Percentiles rank a stretch among this genome's conserved stretches.
phyloP scores from a whole-genome alignment of 2,329 filamentous ascomycete genomes.

The Aschersonia sp. region DNA sequence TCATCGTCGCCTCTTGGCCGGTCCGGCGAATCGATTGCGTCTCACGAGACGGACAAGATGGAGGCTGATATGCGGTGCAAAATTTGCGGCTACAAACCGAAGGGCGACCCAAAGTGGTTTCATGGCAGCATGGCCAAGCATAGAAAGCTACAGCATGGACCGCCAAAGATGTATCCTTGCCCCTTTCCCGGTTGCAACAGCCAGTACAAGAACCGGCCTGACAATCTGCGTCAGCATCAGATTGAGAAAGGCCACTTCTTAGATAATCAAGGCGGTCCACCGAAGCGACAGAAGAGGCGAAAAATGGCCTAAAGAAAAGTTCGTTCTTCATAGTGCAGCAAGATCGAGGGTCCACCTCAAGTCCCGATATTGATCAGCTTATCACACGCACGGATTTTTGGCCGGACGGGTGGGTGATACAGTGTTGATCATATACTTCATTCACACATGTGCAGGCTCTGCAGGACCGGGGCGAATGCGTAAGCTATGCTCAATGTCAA shows the following conservation, averaged over 20 bases:
- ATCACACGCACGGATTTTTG: neutral
- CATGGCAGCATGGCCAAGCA: constrained; percentile 45
- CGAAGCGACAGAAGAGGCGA: constrained; percentile 32
- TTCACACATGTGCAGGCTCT: neutral
- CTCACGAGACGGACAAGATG: constrained; percentile 8
- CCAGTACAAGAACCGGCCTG: constrained; percentile 39
- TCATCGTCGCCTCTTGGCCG: neutral
- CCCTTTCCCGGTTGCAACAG: constrained; percentile 38
- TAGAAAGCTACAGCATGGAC: constrained; percentile 38
- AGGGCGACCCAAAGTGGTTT: constrained; percentile 43
- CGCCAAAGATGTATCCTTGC: constrained; percentile 37
- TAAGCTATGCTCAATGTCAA: neutral
- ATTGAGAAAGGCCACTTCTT: constrained; percentile 41
- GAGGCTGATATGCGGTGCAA: constrained; percentile 33
- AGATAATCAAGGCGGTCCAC: constrained; percentile 22
- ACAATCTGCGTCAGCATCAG: constrained; percentile 42
- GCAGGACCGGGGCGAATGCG: neutral
- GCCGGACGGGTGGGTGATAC: neutral
- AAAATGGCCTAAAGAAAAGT: constrained; percentile 7
- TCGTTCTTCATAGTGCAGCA: too few species aligned
- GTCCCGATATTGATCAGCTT: neutral
- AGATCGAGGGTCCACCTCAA: neutral
- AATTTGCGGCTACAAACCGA: constrained; percentile 39
- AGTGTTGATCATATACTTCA: neutral
- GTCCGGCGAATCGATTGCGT: neutral